phyloP scores from a whole-genome alignment of 345 rosid genomes.

The Eucalyptus tenuipes region DNA sequence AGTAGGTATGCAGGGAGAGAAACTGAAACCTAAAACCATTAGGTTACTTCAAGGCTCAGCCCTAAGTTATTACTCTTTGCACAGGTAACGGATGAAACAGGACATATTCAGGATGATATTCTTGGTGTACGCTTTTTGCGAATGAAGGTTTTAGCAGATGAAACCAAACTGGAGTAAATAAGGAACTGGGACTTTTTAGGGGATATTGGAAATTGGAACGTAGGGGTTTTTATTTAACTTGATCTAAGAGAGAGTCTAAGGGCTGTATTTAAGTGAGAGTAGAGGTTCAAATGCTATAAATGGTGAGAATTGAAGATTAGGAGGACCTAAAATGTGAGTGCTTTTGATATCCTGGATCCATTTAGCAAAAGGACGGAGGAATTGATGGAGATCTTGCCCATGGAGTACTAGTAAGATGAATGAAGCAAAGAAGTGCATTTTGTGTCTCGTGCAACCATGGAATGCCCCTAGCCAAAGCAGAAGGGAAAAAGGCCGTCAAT shows the following conservation, averaged over 20 bases:
- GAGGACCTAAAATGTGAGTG: not conserved
- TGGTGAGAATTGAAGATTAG: not conserved
- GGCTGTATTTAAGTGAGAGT: not conserved
- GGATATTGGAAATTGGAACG: not conserved
- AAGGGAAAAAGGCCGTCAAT: not conserved
- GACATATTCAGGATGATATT: not conserved
- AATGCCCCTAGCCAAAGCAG: not conserved
- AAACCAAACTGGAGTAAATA: not conserved
- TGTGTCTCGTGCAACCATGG: not conserved
- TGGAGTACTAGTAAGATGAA: not conserved
- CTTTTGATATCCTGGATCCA: not conserved
- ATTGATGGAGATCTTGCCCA: not conserved
- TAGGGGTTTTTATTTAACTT: not conserved
- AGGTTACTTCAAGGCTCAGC: not conserved
- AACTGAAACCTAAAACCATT: not conserved
- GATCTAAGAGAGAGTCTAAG: not conserved
- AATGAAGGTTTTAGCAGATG: not conserved
- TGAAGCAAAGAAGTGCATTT: not conserved
- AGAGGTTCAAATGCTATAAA: not conserved
- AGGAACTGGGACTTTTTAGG: not conserved
- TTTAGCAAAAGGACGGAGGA: not conserved
- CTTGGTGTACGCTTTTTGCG: not conserved
- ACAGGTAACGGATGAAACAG: not conserved
- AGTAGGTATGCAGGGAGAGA: not conserved
- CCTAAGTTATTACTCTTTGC: not conserved